phyloP scores from a whole-genome alignment of 768 basidiomycete species.

The Russula earlei region DNA sequence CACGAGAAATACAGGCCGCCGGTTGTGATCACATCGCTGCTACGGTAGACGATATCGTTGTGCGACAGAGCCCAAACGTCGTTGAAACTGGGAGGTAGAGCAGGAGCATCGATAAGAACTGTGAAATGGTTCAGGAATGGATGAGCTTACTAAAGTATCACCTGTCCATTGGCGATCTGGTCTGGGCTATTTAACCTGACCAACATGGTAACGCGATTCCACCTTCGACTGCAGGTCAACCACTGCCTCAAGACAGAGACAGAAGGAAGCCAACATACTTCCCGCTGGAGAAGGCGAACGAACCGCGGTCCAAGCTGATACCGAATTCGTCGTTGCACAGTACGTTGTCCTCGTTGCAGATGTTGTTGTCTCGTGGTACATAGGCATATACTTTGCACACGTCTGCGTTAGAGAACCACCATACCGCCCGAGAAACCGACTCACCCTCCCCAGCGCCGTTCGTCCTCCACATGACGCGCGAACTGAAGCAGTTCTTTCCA shows the following conservation, averaged over 20 bases:
- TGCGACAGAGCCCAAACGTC: constrained; percentile 53
- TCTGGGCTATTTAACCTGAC: constrained; percentile 70
- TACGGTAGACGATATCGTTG: constrained; percentile 55
- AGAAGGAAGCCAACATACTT: constrained; percentile 38
- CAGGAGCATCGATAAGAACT: background rate
- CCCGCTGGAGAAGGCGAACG: constrained; percentile 52
- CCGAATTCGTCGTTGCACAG: constrained; percentile 70
- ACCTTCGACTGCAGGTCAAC: constrained; percentile 32
- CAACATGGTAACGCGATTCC: constrained; percentile 64
- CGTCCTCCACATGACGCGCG: constrained; percentile 68
- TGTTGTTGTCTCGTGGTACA: constrained; percentile 49
- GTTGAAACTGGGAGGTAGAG: constrained; percentile 44
- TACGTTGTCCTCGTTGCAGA: constrained; percentile 48
- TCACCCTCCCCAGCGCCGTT: constrained; percentile 60
- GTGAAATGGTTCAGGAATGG: background rate
- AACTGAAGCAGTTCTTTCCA: constrained; percentile 63
- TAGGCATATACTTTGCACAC: constrained; percentile 63
- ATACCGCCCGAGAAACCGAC: constrained; percentile 18
- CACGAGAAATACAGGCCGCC: constrained; percentile 73
- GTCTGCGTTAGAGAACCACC: constrained; percentile 2
- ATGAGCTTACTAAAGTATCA: constrained; percentile 53
- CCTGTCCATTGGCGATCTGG: constrained; percentile 61
- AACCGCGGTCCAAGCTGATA: constrained; percentile 59
- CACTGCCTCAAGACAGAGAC: background rate
- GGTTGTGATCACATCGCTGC: constrained; percentile 38